Conservation (phyloP, 306 rosid species). For the barrel medic (Medicago truncatula) region MtrunA17r5.0-ANR NC_053045.1:44459001-44459500, state of each 20-base stretch:
- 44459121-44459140: constrained; percentile 82
- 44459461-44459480: constrained; percentile 97
- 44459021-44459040: constrained; percentile 69
- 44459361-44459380: constrained; percentile 5
- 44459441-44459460: constrained; percentile 94
- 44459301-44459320: constrained; percentile 43
- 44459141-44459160: constrained; percentile 85
- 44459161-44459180: constrained; percentile 70
- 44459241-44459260: background rate
- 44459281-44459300: background rate
- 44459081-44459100: constrained; percentile 65
- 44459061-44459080: constrained; percentile 96
- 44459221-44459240: constrained; percentile 63
- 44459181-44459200: constrained; percentile 79
- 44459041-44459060: constrained; percentile 96
- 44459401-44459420: constrained; percentile 60
- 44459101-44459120: constrained; percentile 80
- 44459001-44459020: constrained; percentile 79
- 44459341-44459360: background rate
- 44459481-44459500: constrained; percentile 91
- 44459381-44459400: constrained; percentile 40
- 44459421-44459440: constrained; percentile 99
- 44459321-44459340: background rate
- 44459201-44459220: constrained; percentile 76
- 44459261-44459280: background rate